phyloP scores from a whole-genome alignment of 441 rosid genomes.

The Erodium trifolium region DNA sequence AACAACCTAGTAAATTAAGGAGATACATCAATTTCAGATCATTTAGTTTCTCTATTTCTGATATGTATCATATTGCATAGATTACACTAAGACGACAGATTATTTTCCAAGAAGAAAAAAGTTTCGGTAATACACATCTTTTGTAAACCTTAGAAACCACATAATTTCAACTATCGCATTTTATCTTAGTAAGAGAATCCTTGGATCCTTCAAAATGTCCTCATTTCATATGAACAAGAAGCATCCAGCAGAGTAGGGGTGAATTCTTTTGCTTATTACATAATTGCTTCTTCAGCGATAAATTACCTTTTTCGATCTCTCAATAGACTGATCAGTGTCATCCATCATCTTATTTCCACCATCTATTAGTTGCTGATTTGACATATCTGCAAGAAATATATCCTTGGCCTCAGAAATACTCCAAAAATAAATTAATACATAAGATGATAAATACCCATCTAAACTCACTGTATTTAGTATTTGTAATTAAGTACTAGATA shows the following conservation, averaged over 20 bases:
- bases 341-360: conserved; percentile 79
- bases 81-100: neutral
- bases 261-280: neutral
- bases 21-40: conserved; percentile 4
- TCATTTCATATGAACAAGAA: neutral
- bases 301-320: conserved; percentile 76
- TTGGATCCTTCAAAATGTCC: neutral
- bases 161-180: neutral
- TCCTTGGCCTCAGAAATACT: too few species aligned
- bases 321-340: conserved; percentile 92
- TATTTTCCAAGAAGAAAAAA: neutral
- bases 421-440: too few species aligned
- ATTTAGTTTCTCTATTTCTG: neutral
- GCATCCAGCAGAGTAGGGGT: neutral
- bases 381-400: conserved; percentile 53
- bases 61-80: neutral
- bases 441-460: too few species aligned
- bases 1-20: conserved; percentile 50
- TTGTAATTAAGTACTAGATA: too few species aligned
- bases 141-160: neutral
- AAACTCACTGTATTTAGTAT: too few species aligned
- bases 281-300: conserved; percentile 9
- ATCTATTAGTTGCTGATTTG: conserved; percentile 75
- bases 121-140: neutral
- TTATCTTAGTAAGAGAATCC: neutral